phyloP scores from a whole-genome alignment of 495 filamentous ascomycete species.

The Xylaria grammica region DNA sequence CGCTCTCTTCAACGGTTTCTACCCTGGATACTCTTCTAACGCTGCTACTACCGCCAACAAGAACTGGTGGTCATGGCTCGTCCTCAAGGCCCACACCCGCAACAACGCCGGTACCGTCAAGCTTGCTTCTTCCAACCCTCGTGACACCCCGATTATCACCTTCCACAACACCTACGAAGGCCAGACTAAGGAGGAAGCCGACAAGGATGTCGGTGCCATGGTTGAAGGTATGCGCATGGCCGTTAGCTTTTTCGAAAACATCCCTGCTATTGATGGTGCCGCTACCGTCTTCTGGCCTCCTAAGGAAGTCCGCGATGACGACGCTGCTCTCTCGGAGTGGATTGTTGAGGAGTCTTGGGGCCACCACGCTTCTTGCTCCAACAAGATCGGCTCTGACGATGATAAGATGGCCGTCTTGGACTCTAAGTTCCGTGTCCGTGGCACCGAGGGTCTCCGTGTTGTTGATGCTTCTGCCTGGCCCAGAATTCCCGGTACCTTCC shows the following conservation, averaged over 20 bases:
- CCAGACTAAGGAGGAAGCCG: constrained; percentile 24
- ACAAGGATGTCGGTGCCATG: constrained; percentile 45
- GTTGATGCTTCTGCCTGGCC: constrained; percentile 65
- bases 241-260: constrained; percentile 44
- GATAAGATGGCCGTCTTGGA: constrained; percentile 66
- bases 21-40: constrained; percentile 44
- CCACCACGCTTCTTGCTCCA: constrained; percentile 64
- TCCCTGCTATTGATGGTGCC: constrained; percentile 55
- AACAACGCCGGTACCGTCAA: constrained; percentile 59
- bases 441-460: constrained; percentile 61
- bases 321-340: constrained; percentile 49
- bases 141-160: constrained; percentile 57
- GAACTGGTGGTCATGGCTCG: constrained; percentile 54
- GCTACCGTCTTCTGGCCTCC: constrained; percentile 58
- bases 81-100: constrained; percentile 57
- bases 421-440: constrained; percentile 61
- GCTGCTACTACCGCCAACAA: constrained; percentile 36
- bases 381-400: constrained; percentile 59
- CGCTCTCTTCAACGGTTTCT: constrained; percentile 59
- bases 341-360: constrained; percentile 61
- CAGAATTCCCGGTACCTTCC: constrained; percentile 57
- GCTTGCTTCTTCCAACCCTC: constrained; percentile 56
- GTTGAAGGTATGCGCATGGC: constrained; percentile 51
- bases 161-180: constrained; percentile 62
- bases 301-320: constrained; percentile 41